Evolutionary conservation across 2,329 filamentous ascomycete species (phyloP).

Genomic region (Sporothrix brasiliensis): DNA sequence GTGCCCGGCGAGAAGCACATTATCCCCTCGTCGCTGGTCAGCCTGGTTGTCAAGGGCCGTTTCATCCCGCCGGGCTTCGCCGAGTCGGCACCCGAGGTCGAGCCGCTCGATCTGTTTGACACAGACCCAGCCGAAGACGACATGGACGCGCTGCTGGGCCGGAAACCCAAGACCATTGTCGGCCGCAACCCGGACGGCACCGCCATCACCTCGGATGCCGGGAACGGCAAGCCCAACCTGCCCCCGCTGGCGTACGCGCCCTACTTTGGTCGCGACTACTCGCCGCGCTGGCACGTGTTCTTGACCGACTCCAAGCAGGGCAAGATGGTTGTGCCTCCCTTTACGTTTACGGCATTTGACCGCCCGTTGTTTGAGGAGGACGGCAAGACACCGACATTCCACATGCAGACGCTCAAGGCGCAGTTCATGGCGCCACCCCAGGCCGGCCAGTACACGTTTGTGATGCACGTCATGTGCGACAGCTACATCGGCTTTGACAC

Average conservation of each 20-base stretch:
- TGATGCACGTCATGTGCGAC: slow-evolving; percentile 91
- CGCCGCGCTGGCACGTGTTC: slow-evolving; percentile 92
- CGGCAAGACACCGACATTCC: slow-evolving; percentile 81
- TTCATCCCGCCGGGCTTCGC: slow-evolving; percentile 81
- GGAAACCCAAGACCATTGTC: slow-evolving; percentile 62
- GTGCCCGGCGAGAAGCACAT: slow-evolving; percentile 92
- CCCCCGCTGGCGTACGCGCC: slow-evolving; percentile 89
- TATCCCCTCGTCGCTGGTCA: slow-evolving; percentile 88
- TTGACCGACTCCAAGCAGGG: slow-evolving; percentile 91
- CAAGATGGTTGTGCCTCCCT: slow-evolving; percentile 94
- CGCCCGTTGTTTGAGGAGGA: slow-evolving; percentile 79
- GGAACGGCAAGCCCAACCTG: slow-evolving; percentile 67
- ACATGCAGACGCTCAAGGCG: slow-evolving; percentile 94
- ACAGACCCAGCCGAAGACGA: slow-evolving; percentile 92
- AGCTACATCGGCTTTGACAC: slow-evolving; percentile 94
- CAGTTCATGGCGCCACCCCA: slow-evolving; percentile 95
- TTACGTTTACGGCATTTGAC: slow-evolving; percentile 92
- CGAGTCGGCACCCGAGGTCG: slow-evolving; percentile 70
- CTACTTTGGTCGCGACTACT: slow-evolving; percentile 85
- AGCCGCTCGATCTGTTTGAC: slow-evolving; percentile 82
- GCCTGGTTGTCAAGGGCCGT: slow-evolving; percentile 91
- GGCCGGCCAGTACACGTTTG: slow-evolving; percentile 89
- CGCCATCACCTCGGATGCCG: slow-evolving; percentile 50
- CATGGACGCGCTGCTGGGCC: slow-evolving; percentile 78
- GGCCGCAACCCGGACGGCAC: slow-evolving; percentile 65